These are phyloP conservation scores for Torrubiellomyces zombiae DNA, from an alignment of 2,329 filamentous ascomycete genomes.

Conservation along the genomic window DNA sequence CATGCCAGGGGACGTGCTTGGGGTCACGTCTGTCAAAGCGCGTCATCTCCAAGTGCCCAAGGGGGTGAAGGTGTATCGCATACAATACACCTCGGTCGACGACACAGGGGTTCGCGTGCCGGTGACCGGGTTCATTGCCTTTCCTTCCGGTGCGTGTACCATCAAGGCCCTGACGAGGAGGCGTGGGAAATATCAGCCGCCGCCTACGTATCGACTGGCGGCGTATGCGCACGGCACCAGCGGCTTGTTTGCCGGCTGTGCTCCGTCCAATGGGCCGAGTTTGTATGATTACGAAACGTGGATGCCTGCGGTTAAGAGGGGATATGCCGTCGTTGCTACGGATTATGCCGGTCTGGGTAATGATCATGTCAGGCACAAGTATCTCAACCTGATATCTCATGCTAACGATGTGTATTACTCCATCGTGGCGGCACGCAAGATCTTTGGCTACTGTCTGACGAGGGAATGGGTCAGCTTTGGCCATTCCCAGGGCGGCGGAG, in stretches of 20 bases:
- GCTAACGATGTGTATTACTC: constrained; percentile 6
- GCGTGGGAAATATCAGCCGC: background rate
- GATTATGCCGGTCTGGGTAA: constrained; percentile 9
- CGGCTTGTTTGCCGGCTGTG: constrained; percentile 6
- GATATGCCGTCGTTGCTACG: constrained; percentile 7
- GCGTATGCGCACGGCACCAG: constrained; percentile 7
- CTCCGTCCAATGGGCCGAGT: constrained; percentile 5
- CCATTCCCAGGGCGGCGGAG: constrained; percentile 4
- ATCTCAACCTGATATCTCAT: constrained; percentile 4
- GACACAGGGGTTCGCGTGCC: background rate
- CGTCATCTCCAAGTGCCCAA: background rate
- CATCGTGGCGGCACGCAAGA: constrained; percentile 3
- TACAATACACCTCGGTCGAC: constrained; percentile 3
- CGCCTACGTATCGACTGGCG: constrained; percentile 2
- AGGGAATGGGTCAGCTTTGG: constrained; percentile 3
- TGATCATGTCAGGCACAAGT: constrained; percentile 7
- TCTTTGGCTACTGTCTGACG: background rate
- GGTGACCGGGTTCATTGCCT: constrained; percentile 5
- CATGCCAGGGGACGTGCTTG: constrained; percentile 2
- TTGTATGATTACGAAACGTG: constrained; percentile 7
- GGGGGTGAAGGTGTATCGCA: constrained; percentile 1
- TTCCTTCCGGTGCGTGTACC: too few relatives aligned
- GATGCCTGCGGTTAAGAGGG: constrained; percentile 3
- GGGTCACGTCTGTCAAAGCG: background rate
- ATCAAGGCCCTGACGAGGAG: background rate